Base-by-base conservation (phyloP, 495 filamentous ascomycete genomes). In the Penicillium samsonianum region DNA sequence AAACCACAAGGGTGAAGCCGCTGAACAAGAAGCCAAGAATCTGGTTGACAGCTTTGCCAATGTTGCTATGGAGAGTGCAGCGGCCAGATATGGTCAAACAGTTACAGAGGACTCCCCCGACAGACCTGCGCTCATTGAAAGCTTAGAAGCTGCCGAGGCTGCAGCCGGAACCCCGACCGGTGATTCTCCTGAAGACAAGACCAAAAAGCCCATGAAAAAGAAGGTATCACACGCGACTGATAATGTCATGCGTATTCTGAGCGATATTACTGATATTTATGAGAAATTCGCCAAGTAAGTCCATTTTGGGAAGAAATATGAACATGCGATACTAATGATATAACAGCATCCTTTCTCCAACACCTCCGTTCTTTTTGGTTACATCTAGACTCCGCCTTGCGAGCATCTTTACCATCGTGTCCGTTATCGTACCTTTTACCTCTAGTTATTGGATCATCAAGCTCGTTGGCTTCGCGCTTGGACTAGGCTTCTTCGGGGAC, bases 1-100 rank as follows among this genome's bases (percentile, higher is more conserved):
- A 71, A 89, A 87, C 53, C 85, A 91, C 67, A 87, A 91, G 63
- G 91, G 91, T 17, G 91, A 95, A 67, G 89, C 90, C 0, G 90
- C 90, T 5, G 91, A 96, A 66, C 83, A 88, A 57, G 91, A 96
- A 68, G 91, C 91, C 3, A 85, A 79, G 60, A 92, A 91, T 61
- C 85, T 96, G 58, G 84, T 94, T 33, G 87, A 86, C 59, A 83
- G 86, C 28, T 85, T 94, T 52, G 87, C 89, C 6, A 81, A 80
- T 3, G 84, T 96, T 9, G 89, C 88, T 0, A 74, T 94, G 37
- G 85, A 85, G 47, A 89, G 87, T 50, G 90, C 89, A 0, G 83
- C 87, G 0, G 91, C 89, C 0, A 92, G 92, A 61, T 80, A 86
- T 57, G 82, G 84, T 3, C 80, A 83, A 52, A 78, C 73, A 2